Evolutionary conservation across 495 filamentous ascomycete species (phyloP).

Genomic region (Xylaria scruposa): DNA sequence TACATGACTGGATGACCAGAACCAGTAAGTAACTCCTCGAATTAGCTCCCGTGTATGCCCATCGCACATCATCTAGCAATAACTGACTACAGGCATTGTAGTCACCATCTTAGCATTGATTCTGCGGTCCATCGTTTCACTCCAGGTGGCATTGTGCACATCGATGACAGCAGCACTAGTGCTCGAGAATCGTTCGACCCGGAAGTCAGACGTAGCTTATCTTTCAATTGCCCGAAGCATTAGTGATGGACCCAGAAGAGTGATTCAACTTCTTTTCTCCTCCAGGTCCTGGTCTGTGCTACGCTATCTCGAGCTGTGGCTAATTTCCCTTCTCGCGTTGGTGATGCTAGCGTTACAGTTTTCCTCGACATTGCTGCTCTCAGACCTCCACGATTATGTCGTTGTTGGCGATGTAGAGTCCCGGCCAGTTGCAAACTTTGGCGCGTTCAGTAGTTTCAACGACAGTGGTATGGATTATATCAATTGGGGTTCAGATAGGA

Average conservation of each 20-base stretch:
- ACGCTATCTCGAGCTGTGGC: constrained; percentile 4
- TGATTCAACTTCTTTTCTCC: not conserved
- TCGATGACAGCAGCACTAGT: constrained; percentile 14
- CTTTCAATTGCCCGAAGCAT: constrained; percentile 16
- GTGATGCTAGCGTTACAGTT: constrained; percentile 15
- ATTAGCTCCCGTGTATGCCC: not conserved
- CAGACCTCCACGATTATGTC: not conserved
- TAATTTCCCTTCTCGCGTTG: constrained; percentile 6
- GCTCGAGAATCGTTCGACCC: constrained; percentile 10
- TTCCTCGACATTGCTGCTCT: constrained; percentile 15
- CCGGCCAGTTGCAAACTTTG: not conserved
- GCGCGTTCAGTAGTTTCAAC: not conserved
- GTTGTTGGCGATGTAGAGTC: not conserved
- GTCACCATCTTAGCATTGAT: constrained; percentile 6
- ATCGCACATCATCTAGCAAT: not conserved
- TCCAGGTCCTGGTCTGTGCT: constrained; percentile 13
- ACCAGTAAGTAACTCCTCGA: not conserved
- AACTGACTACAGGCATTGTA: not conserved
- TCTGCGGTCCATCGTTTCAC: constrained; percentile 8
- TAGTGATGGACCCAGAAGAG: constrained; percentile 10
- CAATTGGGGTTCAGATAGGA: not conserved
- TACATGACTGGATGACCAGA: constrained; percentile 11
- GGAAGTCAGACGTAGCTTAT: constrained; percentile 14
- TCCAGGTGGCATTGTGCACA: constrained; percentile 17
- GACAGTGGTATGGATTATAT: not conserved